Percentiles rank a stretch among this genome's conserved stretches.
Conservation (phyloP, 1,284 basidiomycete species). For the Boletus semigastroideus region DNA sequence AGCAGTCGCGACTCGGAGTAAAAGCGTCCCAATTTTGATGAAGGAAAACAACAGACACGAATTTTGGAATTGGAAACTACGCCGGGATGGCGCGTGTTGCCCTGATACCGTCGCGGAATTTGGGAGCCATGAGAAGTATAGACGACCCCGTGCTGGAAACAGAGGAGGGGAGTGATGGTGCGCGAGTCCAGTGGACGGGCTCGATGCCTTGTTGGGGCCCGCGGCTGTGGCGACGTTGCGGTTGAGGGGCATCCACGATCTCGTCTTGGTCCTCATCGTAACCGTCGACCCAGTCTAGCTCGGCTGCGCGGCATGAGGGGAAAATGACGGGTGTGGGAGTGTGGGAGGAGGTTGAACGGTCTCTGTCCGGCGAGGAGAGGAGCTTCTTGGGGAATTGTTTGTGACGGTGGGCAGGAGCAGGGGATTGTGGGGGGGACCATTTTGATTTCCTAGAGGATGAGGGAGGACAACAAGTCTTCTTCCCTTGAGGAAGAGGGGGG, state of each 20-base stretch:
- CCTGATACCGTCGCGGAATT: constrained; percentile 10
- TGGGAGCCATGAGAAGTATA: constrained; percentile 32
- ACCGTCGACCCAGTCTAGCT: constrained; percentile 30
- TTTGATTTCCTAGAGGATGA: constrained; percentile 20
- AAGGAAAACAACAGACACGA: constrained; percentile 3
- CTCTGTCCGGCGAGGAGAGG: constrained; percentile 3
- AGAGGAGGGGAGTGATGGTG: constrained; percentile 21
- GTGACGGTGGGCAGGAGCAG: constrained; percentile 12
- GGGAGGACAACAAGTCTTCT: constrained; percentile 13
- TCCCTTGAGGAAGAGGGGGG: constrained; percentile 19
- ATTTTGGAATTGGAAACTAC: constrained; percentile 14
- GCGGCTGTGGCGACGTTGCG: constrained; percentile 21
- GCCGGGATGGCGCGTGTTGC: constrained; percentile 7
- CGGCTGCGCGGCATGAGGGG: constrained; percentile 31
- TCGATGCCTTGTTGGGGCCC: constrained; percentile 7
- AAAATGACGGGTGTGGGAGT: constrained; percentile 33
- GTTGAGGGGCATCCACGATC: constrained; percentile 19
- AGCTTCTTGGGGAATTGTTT: constrained; percentile 17
- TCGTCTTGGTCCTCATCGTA: constrained; percentile 24
- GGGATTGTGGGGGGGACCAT: constrained; percentile 11
- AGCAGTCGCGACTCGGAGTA: constrained; percentile 14
- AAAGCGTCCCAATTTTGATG: constrained; percentile 21
- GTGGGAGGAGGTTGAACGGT: constrained; percentile 25
- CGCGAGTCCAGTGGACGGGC: constrained; percentile 16
- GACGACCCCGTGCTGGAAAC: constrained; percentile 29